A percentile compares a stretch with the other conserved stretches of the same genome.
Evolutionary conservation across 1,284 basidiomycete genomes (phyloP).

Genomic region (Sporisorium iseilematis-ciliati): DNA sequence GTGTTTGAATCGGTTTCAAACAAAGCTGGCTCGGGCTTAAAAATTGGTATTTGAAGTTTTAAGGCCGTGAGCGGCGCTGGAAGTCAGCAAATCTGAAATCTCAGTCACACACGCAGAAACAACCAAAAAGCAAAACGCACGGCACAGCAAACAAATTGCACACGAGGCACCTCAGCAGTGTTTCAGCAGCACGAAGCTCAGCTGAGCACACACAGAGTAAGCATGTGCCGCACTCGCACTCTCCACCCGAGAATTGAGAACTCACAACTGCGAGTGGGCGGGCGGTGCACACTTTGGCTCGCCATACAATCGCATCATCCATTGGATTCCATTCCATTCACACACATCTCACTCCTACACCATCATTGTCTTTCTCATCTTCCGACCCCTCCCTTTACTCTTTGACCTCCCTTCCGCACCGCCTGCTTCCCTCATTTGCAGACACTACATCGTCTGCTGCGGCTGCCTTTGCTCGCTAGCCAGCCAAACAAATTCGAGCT

Average conservation of each 20-base stretch:
- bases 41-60: neutral
- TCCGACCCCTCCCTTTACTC: neutral
- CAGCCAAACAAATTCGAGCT: neutral
- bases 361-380: neutral
- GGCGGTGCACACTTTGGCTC: conserved; percentile 13
- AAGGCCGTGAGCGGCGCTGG: conserved; percentile 5
- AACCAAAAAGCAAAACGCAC: too few species aligned
- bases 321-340: neutral
- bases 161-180: conserved; percentile 3
- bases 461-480: neutral
- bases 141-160: too few species aligned
- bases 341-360: conserved; percentile 2
- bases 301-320: conserved; percentile 7
- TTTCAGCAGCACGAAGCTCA: too few species aligned
- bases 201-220: too few species aligned
- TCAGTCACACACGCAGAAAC: too few species aligned
- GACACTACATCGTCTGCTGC: neutral
- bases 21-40: conserved; percentile 6
- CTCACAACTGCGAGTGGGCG: neutral
- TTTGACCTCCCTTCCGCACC: neutral
- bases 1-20: conserved; percentile 1
- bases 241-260: conserved; percentile 16
- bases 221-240: conserved; percentile 15
- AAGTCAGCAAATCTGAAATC: too few species aligned
- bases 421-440: neutral